These are phyloP conservation scores for Apostasia ramifera DNA, from an alignment of 106 monocot species.

Conservation along the genomic window DNA sequence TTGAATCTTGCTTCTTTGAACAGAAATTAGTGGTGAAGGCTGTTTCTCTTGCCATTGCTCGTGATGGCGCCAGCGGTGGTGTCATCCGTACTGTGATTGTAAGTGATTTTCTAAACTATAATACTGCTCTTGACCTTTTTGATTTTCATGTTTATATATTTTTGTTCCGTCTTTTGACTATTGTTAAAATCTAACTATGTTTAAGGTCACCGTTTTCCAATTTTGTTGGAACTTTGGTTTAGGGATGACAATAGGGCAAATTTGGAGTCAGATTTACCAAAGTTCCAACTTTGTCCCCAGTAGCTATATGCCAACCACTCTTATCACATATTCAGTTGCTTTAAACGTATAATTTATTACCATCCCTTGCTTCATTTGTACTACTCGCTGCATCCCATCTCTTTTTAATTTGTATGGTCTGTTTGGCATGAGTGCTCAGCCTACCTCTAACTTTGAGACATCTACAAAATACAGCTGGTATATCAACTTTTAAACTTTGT, in stretches of 20 bases:
- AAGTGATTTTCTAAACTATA: constrained; percentile 18
- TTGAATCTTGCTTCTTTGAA: neutral
- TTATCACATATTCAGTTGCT: too few species aligned
- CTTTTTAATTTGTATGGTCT: too few species aligned
- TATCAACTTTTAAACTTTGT: too few species aligned
- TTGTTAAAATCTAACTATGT: neutral
- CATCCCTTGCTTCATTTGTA: too few species aligned
- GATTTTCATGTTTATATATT: neutral
- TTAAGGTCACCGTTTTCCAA: neutral
- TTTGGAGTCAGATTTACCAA: neutral
- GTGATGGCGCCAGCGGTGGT: constrained; percentile 95
- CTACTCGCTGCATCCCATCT: too few species aligned
- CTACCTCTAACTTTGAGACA: too few species aligned
- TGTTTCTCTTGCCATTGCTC: constrained; percentile 85
- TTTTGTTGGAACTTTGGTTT: neutral
- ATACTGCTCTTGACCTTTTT: neutral
- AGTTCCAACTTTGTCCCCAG: neutral
- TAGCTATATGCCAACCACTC: too few species aligned
- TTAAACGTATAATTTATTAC: too few species aligned
- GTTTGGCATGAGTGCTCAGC: too few species aligned
- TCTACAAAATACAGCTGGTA: too few species aligned
- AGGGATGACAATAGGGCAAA: neutral
- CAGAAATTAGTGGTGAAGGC: constrained; percentile 89
- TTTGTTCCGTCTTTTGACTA: neutral
- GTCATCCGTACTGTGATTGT: constrained; percentile 92